Evolutionary conservation across 768 basidiomycete genomes (phyloP).

Genomic region (Kwoniella sp.): DNA sequence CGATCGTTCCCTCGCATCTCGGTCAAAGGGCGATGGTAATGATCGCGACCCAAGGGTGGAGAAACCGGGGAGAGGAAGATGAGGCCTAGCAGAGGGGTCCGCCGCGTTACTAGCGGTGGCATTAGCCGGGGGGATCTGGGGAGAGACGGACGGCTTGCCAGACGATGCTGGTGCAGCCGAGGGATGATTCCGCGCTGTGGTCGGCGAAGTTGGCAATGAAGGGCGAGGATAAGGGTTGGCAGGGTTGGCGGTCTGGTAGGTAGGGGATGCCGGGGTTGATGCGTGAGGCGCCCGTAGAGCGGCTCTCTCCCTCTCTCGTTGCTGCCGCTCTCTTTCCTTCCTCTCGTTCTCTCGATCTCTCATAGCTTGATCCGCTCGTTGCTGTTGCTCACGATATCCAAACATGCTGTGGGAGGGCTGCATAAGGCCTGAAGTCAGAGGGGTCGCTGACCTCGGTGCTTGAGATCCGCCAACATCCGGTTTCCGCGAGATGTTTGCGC

Average conservation of each 20-base stretch:
- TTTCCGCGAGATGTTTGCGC: background rate
- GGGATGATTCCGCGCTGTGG: constrained; percentile 1
- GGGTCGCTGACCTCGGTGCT: too few relatives aligned
- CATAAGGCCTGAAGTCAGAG: too few relatives aligned
- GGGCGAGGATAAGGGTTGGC: constrained; percentile 18
- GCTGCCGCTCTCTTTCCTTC: constrained; percentile 13
- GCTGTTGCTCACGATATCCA: too few relatives aligned
- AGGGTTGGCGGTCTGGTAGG: constrained; percentile 1
- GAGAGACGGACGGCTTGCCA: constrained; percentile 19
- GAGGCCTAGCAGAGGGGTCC: constrained; percentile 6
- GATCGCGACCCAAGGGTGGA: constrained; percentile 15
- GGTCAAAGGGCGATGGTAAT: constrained; percentile 26
- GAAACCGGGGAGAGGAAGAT: constrained; percentile 18
- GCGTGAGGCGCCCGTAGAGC: background rate
- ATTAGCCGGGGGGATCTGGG: constrained; percentile 12
- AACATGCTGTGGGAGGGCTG: too few relatives aligned
- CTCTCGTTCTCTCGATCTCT: too few relatives aligned
- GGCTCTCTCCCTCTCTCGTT: constrained; percentile 2
- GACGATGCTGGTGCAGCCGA: background rate
- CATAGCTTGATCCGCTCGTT: too few relatives aligned
- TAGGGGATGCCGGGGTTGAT: background rate
- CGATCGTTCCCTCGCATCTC: constrained; percentile 14
- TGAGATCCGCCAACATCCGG: constrained; percentile 1
- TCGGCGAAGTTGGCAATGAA: constrained; percentile 19
- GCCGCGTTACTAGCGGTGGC: constrained; percentile 1